Evolutionary conservation across 192 early-diverging fungal species (phyloP), one percentile per base, ranked within the genome.

Genomic region (Funneliformis mosseae): DNA sequence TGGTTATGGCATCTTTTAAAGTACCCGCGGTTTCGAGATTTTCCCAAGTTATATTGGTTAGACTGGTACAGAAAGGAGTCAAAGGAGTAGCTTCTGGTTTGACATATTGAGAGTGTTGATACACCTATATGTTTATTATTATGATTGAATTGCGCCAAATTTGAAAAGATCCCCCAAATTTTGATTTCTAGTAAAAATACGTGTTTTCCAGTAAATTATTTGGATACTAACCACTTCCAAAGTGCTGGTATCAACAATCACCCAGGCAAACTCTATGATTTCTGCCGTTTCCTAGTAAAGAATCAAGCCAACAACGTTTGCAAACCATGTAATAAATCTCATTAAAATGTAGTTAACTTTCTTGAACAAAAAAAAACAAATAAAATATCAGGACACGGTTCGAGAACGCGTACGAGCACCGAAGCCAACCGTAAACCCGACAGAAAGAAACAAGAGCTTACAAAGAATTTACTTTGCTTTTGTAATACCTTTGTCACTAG

Each of bases 21-120:
- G 85, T 86, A n/a, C 86, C 88, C 9, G 88, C 89, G 10, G 81
- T 74, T n/a, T 84, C 85, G 11, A 92, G 68, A 41, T 68, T 84
- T 39, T 91, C 91, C 74, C 80, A 83, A 6, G 90, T 89, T 79
- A 93, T 89, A 8, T 90, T 90, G 9, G 89, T 91, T 21, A 93
- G 81, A 23, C 73, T 75, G 27, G 90, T 88, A 76, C 91, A 90
- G 68, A 92, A 92, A 8, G 87, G 59, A 12, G 92, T 90, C 11
- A 92, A 75, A 7, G 87, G 83, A 0, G 87, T 88, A 38, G 72
- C 68, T 79, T 88, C 82, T 10, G 89, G 90, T 74, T 87, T 86
- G 59, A 89, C 86, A 63, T 89, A 87, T 25, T 63, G 77, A 66
- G 85, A 82, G 39, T 88, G 82, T 74, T 90, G 84, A 75, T 90